Percentiles rank a stretch among this genome's conserved stretches.
Evolutionary conservation across 2,329 filamentous ascomycete genomes (phyloP).

Genomic region (Eurotiales sp.): DNA sequence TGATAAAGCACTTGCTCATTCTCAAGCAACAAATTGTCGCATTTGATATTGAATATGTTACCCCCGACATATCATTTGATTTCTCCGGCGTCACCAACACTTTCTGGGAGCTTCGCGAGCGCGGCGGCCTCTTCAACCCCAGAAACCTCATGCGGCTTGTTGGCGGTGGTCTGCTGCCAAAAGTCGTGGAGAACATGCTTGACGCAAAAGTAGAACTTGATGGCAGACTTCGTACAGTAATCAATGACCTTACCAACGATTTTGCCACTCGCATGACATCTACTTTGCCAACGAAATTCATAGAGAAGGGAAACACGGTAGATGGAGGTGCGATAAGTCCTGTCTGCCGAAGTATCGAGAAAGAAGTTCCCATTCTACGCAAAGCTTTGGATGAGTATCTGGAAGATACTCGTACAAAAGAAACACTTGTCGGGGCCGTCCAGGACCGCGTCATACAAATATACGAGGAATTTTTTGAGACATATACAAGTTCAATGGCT

Average conservation of each 20-base stretch:
- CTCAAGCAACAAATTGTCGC: constrained; percentile 95
- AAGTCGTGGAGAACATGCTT: constrained; percentile 67
- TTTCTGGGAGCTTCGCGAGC: constrained; percentile 64
- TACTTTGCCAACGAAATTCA: constrained; percentile 38
- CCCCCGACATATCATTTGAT: constrained; percentile 62
- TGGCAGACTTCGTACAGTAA: constrained; percentile 57
- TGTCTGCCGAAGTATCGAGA: constrained; percentile 54
- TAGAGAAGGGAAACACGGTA: constrained; percentile 35
- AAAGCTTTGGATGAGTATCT: constrained; percentile 59
- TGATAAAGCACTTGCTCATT: constrained; percentile 90
- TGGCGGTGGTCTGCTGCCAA: constrained; percentile 56
- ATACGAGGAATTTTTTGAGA: constrained; percentile 63
- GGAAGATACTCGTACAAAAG: constrained; percentile 60
- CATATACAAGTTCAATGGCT: constrained; percentile 38
- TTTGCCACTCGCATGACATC: constrained; percentile 57
- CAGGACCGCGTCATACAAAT: constrained; percentile 59
- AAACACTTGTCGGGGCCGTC: constrained; percentile 64
- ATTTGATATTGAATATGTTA: constrained; percentile 81
- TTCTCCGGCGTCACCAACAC: constrained; percentile 63
- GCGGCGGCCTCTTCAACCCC: constrained; percentile 64
- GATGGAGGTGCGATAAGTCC: constrained; percentile 42
- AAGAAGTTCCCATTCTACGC: constrained; percentile 55
- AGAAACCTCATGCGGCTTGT: constrained; percentile 59
- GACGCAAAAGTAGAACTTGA: constrained; percentile 68
- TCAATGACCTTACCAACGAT: constrained; percentile 62